A percentile compares a stretch with the other conserved stretches of the same genome.
These are phyloP conservation scores for Cyberlindnera maclurae DNA, from an alignment of 805 yeast genomes.

Conservation along the genomic window DNA sequence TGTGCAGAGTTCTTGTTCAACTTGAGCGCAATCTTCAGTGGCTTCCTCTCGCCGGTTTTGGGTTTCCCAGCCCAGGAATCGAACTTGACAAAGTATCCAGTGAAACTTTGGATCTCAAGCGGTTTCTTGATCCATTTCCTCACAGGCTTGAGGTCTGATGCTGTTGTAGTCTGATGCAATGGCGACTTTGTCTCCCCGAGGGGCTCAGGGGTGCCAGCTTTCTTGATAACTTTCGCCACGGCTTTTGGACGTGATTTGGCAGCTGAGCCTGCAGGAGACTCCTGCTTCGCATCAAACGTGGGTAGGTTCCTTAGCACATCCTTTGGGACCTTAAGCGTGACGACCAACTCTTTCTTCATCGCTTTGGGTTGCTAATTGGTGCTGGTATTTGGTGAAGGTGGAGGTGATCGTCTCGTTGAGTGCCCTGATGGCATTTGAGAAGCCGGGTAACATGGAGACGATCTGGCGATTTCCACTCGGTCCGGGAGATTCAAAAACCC, in stretches of 20 bases:
- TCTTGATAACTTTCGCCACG: not conserved
- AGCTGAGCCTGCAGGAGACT: constrained; percentile 1
- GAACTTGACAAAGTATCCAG: constrained; percentile 34
- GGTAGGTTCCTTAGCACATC: constrained; percentile 9
- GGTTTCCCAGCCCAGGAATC: constrained; percentile 32
- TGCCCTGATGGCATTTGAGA: too few relatives aligned
- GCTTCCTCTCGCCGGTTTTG: constrained; percentile 2
- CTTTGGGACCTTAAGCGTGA: constrained; percentile 14
- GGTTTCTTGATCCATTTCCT: constrained; percentile 38
- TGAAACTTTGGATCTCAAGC: constrained; percentile 34
- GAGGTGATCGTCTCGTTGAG: too few relatives aligned
- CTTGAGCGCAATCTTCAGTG: constrained; percentile 17
- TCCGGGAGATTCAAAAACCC: too few relatives aligned
- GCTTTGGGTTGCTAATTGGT: too few relatives aligned
- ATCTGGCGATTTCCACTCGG: too few relatives aligned
- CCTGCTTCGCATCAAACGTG: constrained; percentile 1
- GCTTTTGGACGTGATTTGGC: constrained; percentile 3
- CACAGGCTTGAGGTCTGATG: constrained; percentile 26
- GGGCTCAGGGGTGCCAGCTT: constrained; percentile 6
- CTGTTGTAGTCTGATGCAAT: constrained; percentile 7
- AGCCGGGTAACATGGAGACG: too few relatives aligned
- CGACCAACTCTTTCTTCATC: constrained; percentile 6
- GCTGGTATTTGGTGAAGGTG: too few relatives aligned
- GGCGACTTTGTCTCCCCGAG: constrained; percentile 11
- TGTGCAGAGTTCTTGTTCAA: constrained; percentile 13